Evolutionary conservation across 1,284 basidiomycete genomes (phyloP).

Genomic region (Ustilago esculenta): DNA sequence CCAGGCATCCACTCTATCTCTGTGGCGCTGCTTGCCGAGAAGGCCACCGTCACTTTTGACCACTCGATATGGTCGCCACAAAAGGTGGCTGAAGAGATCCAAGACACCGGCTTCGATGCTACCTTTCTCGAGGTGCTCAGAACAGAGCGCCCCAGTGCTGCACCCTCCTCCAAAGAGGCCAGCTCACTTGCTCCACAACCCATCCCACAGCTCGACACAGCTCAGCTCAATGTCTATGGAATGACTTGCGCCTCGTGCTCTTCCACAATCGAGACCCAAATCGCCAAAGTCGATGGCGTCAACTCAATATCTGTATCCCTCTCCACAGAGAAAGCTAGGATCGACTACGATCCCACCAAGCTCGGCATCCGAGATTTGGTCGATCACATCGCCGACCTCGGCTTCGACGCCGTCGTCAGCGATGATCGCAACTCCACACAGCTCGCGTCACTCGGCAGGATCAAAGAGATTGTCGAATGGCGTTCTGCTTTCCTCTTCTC

Average conservation of each 20-base stretch:
- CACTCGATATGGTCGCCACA: conserved; percentile 79
- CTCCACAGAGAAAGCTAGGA: conserved; percentile 51
- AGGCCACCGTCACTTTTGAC: conserved; percentile 89
- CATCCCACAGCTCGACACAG: conserved; percentile 14
- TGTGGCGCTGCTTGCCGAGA: conserved; percentile 92
- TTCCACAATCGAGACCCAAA: conserved; percentile 78
- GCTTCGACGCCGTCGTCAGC: conserved; percentile 86
- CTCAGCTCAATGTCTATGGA: conserved; percentile 79
- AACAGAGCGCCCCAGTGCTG: conserved; percentile 12
- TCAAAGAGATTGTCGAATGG: conserved; percentile 93
- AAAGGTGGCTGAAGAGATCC: conserved; percentile 79
- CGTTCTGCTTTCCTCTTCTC: conserved; percentile 80
- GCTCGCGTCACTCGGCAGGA: conserved; percentile 85
- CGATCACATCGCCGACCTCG: conserved; percentile 75
- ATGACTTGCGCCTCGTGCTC: conserved; percentile 89
- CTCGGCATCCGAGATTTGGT: conserved; percentile 58
- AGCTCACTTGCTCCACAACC: neutral
- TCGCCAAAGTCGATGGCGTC: conserved; percentile 73
- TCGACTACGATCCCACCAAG: conserved; percentile 50
- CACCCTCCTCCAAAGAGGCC: conserved; percentile 1
- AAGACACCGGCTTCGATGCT: conserved; percentile 91
- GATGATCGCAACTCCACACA: conserved; percentile 86
- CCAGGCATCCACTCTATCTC: conserved; percentile 86
- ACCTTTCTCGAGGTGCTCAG: conserved; percentile 31
- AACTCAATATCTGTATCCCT: conserved; percentile 52